Conservation (phyloP, 352 stramenopile genomes). For the Phytopythium kandeliae region DNA sequence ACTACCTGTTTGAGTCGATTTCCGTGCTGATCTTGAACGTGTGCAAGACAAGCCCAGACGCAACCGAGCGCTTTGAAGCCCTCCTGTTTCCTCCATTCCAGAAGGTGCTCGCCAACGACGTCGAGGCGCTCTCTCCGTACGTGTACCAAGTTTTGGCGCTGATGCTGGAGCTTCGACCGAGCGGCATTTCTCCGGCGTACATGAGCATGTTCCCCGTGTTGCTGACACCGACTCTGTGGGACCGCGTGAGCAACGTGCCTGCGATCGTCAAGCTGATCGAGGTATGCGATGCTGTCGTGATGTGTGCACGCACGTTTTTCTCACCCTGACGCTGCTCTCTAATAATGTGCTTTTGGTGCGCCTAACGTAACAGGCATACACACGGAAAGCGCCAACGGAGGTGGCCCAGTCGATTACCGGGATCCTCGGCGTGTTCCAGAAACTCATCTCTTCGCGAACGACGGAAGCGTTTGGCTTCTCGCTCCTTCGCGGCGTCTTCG, state of each 20-base stretch:
- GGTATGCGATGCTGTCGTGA: too few species aligned
- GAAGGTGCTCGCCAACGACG: conserved; percentile 95
- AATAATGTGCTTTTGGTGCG: not conserved
- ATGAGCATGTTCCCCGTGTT: conserved; percentile 93
- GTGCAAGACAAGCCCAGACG: conserved; percentile 76
- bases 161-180: conserved; percentile 93
- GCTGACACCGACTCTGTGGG: conserved; percentile 93
- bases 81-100: conserved; percentile 98
- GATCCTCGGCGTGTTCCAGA: conserved; percentile 98
- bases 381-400: conserved; percentile 89
- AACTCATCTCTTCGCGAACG: conserved; percentile 92
- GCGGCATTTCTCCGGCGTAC: conserved; percentile 90
- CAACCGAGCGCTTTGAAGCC: conserved; percentile 90
- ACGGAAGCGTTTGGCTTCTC: conserved; percentile 94
- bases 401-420: conserved; percentile 77
- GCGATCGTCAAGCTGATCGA: conserved; percentile 96
- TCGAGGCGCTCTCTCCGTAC: conserved; percentile 94
- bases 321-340: too few species aligned
- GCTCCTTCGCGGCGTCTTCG: conserved; percentile 88
- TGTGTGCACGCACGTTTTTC: too few species aligned
- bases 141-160: conserved; percentile 99
- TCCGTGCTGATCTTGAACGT: conserved; percentile 94
- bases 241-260: conserved; percentile 95
- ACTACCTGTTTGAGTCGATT: conserved; percentile 99
- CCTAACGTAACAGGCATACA: conserved; percentile 79